A percentile compares a stretch with the other conserved stretches of the same genome.
phyloP scores from a whole-genome alignment of 768 basidiomycete species.

The Mycena maculata region DNA sequence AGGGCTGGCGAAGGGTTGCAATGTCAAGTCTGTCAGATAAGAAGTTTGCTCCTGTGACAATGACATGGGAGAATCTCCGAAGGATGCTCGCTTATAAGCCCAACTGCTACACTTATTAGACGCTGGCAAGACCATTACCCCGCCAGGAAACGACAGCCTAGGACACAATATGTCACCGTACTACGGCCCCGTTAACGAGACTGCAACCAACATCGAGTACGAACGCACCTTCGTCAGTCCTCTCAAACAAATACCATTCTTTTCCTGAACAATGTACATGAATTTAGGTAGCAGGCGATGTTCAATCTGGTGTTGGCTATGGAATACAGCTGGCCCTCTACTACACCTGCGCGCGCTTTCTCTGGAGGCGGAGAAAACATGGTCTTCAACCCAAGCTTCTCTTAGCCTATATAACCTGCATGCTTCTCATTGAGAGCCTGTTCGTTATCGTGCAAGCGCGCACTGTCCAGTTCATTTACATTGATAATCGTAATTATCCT shows the following conservation, averaged over 20 bases:
- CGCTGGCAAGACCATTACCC: background rate
- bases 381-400: conserved; percentile 46
- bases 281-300: conserved; percentile 53
- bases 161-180: conserved; percentile 10
- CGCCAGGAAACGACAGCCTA: background rate
- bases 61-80: no score
- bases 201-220: background rate
- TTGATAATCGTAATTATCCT: conserved; percentile 55
- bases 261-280: background rate
- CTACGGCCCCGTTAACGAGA: conserved; percentile 1
- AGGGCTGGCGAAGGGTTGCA: no score
- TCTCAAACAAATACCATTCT: background rate
- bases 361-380: conserved; percentile 50
- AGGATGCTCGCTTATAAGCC: background rate
- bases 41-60: no score
- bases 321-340: conserved; percentile 56
- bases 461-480: conserved; percentile 55
- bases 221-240: conserved; percentile 45
- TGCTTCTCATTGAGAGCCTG: conserved; percentile 52
- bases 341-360: conserved; percentile 48
- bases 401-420: no score
- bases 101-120: background rate
- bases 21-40: no score
- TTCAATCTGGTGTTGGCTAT: conserved; percentile 54
- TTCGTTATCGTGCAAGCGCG: conserved; percentile 53